Conservation (phyloP, 768 basidiomycete species). For the Kwoniella shandongensis region DNA sequence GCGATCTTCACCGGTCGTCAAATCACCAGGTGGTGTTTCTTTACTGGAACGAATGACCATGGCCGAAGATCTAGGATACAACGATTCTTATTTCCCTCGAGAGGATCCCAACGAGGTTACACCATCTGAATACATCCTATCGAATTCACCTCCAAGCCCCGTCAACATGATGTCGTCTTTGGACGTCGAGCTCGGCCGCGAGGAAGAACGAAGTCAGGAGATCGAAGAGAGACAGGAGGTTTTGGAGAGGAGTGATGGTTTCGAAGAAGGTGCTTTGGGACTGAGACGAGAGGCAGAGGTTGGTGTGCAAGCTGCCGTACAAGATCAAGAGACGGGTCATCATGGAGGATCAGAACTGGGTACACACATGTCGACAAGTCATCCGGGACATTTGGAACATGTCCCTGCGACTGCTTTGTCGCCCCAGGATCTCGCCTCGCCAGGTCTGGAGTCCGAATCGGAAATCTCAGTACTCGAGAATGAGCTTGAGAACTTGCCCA, state of each 20-base stretch:
- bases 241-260: conserved; percentile 25
- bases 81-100: conserved; percentile 72
- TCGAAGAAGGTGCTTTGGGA: conserved; percentile 12
- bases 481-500: not conserved
- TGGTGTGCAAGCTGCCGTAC: conserved; percentile 9
- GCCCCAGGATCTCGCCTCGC: conserved; percentile 29
- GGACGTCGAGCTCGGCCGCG: conserved; percentile 19
- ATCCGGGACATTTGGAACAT: conserved; percentile 37
- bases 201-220: conserved; percentile 14
- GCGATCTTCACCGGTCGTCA: conserved; percentile 73
- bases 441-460: not conserved
- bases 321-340: conserved; percentile 9
- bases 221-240: conserved; percentile 27
- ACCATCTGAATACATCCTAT: conserved; percentile 66
- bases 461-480: not conserved
- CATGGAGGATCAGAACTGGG: conserved; percentile 17
- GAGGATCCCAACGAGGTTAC: conserved; percentile 37
- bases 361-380: conserved; percentile 28
- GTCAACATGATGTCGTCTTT: conserved; percentile 12
- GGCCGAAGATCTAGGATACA: conserved; percentile 86
- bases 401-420: conserved; percentile 36
- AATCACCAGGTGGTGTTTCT: conserved; percentile 60
- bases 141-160: conserved; percentile 29
- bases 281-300: conserved; percentile 11
- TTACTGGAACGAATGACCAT: conserved; percentile 71